These are phyloP conservation scores for Microglena sp. DNA, from an alignment of 139 green algal genomes.

Conservation along the genomic window DNA sequence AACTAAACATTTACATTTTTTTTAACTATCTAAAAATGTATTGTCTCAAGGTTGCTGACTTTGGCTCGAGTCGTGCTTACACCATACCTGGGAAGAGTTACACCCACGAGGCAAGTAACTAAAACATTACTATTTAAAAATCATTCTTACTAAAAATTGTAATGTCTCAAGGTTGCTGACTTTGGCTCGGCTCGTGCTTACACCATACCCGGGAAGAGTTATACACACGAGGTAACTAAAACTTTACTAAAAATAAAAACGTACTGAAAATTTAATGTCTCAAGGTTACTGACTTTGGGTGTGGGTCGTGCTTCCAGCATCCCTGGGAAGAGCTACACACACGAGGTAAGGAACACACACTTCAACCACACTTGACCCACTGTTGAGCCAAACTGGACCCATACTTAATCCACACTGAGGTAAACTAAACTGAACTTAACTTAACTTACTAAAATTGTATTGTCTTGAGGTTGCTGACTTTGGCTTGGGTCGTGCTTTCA, in stretches of 20 bases:
- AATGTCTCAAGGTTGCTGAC: background rate
- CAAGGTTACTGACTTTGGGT: too few species aligned
- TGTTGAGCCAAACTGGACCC: too few species aligned
- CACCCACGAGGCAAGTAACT: background rate
- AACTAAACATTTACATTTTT: background rate
- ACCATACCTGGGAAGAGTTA: background rate
- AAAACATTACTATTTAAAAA: too few species aligned
- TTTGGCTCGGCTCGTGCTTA: background rate
- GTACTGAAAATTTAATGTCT: background rate
- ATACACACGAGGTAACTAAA: background rate
- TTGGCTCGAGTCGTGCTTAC: background rate
- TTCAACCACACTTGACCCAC: background rate
- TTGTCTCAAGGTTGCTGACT: background rate
- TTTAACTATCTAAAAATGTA: background rate
- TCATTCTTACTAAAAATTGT: too few species aligned
- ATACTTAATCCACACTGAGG: too few species aligned
- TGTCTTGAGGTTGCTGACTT: conserved; percentile 99
- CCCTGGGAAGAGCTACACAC: background rate
- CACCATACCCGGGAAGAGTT: too few species aligned
- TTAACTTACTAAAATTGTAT: background rate
- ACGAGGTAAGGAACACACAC: background rate
- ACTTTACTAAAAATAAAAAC: background rate
- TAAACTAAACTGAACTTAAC: background rate
- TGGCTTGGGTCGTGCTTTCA: conserved; percentile 84
- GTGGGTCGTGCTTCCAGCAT: too few species aligned